Evolutionary conservation across 148 eudicot genomes (phyloP), one percentile per base, ranked within the genome.

Genomic region (Chenopodium album): DNA sequence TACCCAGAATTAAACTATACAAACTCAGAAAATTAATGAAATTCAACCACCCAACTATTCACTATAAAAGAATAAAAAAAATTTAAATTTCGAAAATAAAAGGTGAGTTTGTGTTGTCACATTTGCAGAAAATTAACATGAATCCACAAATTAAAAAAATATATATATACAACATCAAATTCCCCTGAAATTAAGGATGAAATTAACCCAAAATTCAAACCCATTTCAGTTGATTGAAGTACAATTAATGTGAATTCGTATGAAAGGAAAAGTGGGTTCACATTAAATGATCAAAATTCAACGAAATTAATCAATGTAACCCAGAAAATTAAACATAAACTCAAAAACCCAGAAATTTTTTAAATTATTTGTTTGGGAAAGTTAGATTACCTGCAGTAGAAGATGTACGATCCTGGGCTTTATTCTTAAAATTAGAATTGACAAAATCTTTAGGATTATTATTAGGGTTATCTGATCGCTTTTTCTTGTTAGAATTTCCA

Each of bases 401-500:
- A 67, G 67, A 66, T 14, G 78, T 82, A 8, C 60, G 84, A 82
- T 76, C 66, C 59, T 82, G 69, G n/a, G 69, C 16, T 60, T 56
- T 70, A 63, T 41, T 62, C 17, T 77, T 37, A 62, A 2, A 34
- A 77, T 78, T 78, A 65, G 37, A 14, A 70, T 22, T 12, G 28
- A 20, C 11, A 54, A 5, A 20, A 17, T 52, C 16, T 48, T 54
- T 54, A 52, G 5, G 46, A 67, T 64, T 67, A 52, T 65, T 17
- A 31, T 34, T 48, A 52, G 56, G 66, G 19, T 73, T 83, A 7
- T 79, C 79, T 37, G 76, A 84, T 79, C 62, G 52, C 52, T 84
- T 84, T 20, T 69, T 84, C 11, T 84, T 84, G 70, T 59, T 70
- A 67, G 79, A 46, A 84, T 79, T 75, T 2, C 76, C 79, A 59